phyloP scores from a whole-genome alignment of 306 rosid genomes.

The Inga laurina region DNA sequence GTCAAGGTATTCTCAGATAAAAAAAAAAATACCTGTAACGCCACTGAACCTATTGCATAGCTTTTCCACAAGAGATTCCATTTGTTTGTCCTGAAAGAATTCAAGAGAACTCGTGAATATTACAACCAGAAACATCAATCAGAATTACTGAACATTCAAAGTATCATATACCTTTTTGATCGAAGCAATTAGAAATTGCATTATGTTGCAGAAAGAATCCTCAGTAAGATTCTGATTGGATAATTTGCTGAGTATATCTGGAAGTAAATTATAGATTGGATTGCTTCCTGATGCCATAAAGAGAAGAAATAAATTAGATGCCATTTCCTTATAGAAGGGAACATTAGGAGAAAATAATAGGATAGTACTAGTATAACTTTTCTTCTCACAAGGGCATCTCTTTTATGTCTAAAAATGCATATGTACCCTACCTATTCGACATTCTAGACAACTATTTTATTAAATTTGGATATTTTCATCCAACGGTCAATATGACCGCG shows the following conservation, averaged over 20 bases:
- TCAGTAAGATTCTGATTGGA: constrained; percentile 71
- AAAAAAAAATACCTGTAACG: constrained; percentile 59
- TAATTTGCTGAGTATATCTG: constrained; percentile 91
- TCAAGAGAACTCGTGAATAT: constrained; percentile 34
- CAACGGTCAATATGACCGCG: neutral
- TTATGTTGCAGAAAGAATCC: constrained; percentile 85
- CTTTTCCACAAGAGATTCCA: constrained; percentile 98
- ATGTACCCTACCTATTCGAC: neutral
- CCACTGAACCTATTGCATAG: constrained; percentile 91
- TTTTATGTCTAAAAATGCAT: neutral
- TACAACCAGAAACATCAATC: constrained; percentile 20
- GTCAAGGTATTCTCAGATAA: neutral
- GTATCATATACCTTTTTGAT: constrained; percentile 73
- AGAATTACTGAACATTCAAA: constrained; percentile 14
- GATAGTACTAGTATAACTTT: constrained; percentile 18
- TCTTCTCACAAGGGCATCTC: neutral
- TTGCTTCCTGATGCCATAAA: constrained; percentile 69
- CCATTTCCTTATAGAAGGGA: neutral
- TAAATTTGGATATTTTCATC: neutral
- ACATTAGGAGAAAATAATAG: constrained; percentile 25
- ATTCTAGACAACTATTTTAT: neutral
- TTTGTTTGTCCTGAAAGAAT: constrained; percentile 80
- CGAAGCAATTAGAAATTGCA: constrained; percentile 94
- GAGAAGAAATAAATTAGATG: constrained; percentile 22
- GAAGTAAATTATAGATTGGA: constrained; percentile 93